phyloP scores from a whole-genome alignment of 306 rosid genomes.

The Acmispon strigosus region DNA sequence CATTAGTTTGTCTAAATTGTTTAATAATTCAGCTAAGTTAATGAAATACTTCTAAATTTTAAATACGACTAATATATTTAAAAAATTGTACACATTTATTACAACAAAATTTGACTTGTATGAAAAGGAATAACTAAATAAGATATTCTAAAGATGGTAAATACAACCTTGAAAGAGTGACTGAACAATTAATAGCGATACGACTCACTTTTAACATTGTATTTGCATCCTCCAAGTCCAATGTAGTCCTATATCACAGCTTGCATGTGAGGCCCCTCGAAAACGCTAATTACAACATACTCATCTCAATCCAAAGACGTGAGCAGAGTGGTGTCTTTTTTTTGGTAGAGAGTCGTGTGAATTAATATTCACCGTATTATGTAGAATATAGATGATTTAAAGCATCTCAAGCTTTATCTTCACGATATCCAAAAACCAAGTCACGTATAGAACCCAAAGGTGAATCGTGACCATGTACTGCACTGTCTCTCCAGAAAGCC shows the following conservation, averaged over 20 bases:
- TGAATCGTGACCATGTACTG: slow-evolving; percentile 33
- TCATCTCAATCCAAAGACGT: background rate
- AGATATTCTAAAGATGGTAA: background rate
- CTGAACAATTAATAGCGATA: background rate
- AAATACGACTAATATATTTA: background rate
- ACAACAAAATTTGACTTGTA: background rate
- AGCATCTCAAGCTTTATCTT: slow-evolving; percentile 12
- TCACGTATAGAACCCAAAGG: slow-evolving; percentile 35
- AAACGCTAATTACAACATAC: slow-evolving; percentile 12
- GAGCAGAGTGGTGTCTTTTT: background rate
- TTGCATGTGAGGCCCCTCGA: background rate
- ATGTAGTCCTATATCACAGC: background rate
- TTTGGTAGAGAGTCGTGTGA: background rate
- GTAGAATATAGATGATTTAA: background rate
- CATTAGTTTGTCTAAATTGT: background rate
- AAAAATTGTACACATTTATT: background rate
- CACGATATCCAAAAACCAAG: slow-evolving; percentile 26
- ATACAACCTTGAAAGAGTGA: background rate
- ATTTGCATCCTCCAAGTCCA: background rate
- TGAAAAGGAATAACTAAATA: background rate
- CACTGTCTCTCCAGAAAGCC: slow-evolving; percentile 46
- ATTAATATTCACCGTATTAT: background rate
- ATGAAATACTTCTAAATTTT: background rate
- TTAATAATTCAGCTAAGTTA: background rate
- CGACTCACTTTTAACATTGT: background rate